Base-by-base conservation (phyloP, 2,329 filamentous ascomycete species). In the Arthrobotrys entomopaga region DNA sequence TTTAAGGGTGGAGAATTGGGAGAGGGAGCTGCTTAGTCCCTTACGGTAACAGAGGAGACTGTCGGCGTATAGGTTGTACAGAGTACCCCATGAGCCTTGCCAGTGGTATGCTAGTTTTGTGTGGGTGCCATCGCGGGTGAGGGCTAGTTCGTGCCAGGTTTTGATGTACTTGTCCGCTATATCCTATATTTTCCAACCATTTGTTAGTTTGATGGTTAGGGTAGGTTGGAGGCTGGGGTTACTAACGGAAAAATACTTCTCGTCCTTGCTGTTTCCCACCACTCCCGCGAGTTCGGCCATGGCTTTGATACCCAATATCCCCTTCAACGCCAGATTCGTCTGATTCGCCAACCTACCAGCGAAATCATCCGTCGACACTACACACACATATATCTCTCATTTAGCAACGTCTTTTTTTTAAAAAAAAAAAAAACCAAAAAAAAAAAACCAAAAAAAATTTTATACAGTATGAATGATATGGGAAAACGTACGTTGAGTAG, bases 11-110 rank as follows among this genome's bases (percentile, higher is more conserved):
- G 46, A 76, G 73, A 24, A 69, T 43, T 75, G 38, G 34, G 76
- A 38, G 13, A 34, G 70, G 57, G 53, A 78, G 76, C 29, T 77
- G 69, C 26, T 61, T 26, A 26, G 70, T 43, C 20, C 48, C 59
- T 73, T 61, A 78, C 93, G 91, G 84, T 95, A 95, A 82, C 91
- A 95, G 38, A 95, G 86, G 20, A 94, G 84, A 26, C 87, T 87
- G 82, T 96, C 92, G 13, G 89, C 88, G 82, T 92, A 96, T 24
- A 96, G 85, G 79, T 93, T 94, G 84, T 96, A 96, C 40, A 96
- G 85, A 0, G 90, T 92, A 5, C 91, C 92, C 90, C 91, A 93
- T 58, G 89, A 91, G 13, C 90, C 90, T 77, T 90, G 90, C 84
- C 90, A 89, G 79, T 92, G 86, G 82, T 96, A 96, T 10, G 90